Base-by-base conservation (phyloP, 2,329 filamentous ascomycete species). In the Tympanopsis confertula region DNA sequence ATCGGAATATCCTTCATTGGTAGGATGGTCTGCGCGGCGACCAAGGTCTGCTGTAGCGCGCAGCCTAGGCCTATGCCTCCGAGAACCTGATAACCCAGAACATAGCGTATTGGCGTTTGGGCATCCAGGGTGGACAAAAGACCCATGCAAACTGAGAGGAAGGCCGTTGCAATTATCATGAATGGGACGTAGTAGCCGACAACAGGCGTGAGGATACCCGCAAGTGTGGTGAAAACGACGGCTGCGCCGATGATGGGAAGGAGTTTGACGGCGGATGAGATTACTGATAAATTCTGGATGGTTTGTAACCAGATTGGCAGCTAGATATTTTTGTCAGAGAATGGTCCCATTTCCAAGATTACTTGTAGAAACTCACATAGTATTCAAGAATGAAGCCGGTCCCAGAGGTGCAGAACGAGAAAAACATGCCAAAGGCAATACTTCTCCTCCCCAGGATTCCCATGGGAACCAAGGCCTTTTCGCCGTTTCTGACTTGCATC, bases 241-340 rank as follows among this genome's bases (percentile, higher is more conserved):
- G 42, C 36, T 1, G 40, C 26, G 20, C 57, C 40, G 30, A 58
- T 46, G 10, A 53, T 15, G 2, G 55, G 56, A 13, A 59, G 47
- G 14, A 50, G 48, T 26, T 47, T 47, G 22, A 58, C 53, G 32
- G 55, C 56, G 4, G 52, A 56, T 24, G 52, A 38, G 2, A 53
- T 47, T 2, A 55, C 52, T 10, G 38, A 38, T 17, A 50, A 49
- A 5, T 51, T 53, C 37, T 62, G 50, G 35, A 68, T 60, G 10
- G 61, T 61, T 42, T 69, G 66, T 48, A 69, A 71, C 63, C 66
- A 73, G 39, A 71, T 57, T 10, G 68, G 65, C 3, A 71, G 50
- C 45, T 60, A 69, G 10, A 28, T 10, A 10, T 10, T n/a, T 10
- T 28, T 28, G 24, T 10, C 24, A 48, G 66, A 47, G 24, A 28